A percentile compares a stretch with the other conserved stretches of the same genome.
These are phyloP conservation scores for Pyronema domesticum DNA, from an alignment of 495 filamentous ascomycete species.

Conservation along the genomic window DNA sequence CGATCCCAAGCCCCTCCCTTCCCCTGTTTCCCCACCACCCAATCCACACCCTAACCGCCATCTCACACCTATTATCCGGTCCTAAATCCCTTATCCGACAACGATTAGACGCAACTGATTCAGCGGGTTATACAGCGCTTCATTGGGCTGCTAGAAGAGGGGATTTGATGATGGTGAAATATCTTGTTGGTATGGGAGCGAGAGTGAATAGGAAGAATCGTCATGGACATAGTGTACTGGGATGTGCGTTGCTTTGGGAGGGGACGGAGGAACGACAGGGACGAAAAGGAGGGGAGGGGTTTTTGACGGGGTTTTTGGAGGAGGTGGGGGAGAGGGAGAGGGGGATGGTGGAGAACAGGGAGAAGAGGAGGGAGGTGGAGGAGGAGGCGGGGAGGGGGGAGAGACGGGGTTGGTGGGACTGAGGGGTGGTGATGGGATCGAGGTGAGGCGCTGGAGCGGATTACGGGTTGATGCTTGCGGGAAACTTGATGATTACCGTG, in stretches of 20 bases:
- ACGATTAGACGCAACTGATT: not conserved
- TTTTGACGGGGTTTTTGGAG: not conserved
- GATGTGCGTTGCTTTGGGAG: not conserved
- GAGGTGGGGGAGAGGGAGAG: not conserved
- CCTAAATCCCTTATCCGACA: no score
- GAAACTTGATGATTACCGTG: no score
- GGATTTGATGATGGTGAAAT: not conserved
- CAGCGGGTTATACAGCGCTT: not conserved
- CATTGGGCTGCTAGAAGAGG: constrained; percentile 1
- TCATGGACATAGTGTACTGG: not conserved
- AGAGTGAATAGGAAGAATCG: not conserved
- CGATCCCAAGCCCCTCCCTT: no score
- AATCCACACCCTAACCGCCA: no score
- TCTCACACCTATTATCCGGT: no score
- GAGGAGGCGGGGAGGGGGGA: not conserved
- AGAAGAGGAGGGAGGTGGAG: not conserved
- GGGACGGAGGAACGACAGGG: not conserved
- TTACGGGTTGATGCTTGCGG: no score
- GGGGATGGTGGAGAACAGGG: not conserved
- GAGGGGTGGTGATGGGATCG: not conserved
- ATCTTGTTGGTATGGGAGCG: not conserved
- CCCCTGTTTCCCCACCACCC: no score
- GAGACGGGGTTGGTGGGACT: not conserved
- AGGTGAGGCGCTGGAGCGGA: not conserved
- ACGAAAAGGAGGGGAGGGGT: not conserved